Evolutionary conservation across 1,284 basidiomycete species (phyloP), one percentile per base, ranked within the genome.

Genomic region (Puccinia triticina): DNA sequence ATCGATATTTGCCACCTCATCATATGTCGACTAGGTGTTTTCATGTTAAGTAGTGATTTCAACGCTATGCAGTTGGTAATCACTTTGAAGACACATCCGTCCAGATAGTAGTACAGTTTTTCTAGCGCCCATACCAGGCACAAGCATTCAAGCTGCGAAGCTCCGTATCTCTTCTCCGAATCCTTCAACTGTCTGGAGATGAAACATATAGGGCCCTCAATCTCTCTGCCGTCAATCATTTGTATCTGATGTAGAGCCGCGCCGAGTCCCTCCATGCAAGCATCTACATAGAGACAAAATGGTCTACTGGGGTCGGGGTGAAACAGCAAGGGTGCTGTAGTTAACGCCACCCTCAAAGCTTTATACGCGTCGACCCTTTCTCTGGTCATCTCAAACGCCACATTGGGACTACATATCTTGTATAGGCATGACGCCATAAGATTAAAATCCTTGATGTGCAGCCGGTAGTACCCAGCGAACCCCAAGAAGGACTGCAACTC

Each of bases 201-300:
- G 26, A 50, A 69, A 26, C 48, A 53, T 18, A 67, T 71, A 32
- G 66, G 64, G 34, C 43, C 64, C 23, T 79, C 77, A 10, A 14
- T 7, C 10, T 8, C 8, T 37, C 55, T 69, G 23, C 57, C 77
- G 4, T 67, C 23, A 2, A 79, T 32, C 5, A 57, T 71, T 67
- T 79, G 61, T 7, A 69, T 16, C 55, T 79, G 77, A 37, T 79
- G 77, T 26, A 79, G 66, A 18, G 77, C 64, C 48, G 26, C n/a
- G 7, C 40, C 26, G 50, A 48, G 48, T 10, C 66, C 64, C 7
- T 67, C 64, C 64, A 67, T 67, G 29, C 64, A 67, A 21, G 64
- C 64, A 32, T 67, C 64, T 1, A 71, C 50, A 71, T 79, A 79
- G 11, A 79, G 21, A 23, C 55, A 34, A 55, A 79, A 79, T 8